Conservation (phyloP, 164 flowering plant genomes). For the Macadamia integrifolia region DNA sequence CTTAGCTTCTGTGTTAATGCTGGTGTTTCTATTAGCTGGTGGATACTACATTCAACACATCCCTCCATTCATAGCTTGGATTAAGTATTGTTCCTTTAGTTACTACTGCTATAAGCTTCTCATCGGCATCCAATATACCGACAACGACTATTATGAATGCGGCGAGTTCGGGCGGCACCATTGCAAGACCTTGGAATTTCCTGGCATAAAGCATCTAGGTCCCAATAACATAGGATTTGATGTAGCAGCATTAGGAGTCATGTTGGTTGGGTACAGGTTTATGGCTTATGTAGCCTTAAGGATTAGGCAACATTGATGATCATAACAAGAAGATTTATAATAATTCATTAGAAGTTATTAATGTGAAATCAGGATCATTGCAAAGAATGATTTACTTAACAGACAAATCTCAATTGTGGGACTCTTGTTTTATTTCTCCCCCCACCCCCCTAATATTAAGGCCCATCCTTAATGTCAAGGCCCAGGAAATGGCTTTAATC, state of each 20-base stretch:
- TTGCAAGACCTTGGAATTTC: constrained; percentile 59
- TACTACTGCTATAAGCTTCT: constrained; percentile 87
- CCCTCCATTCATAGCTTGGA: constrained; percentile 68
- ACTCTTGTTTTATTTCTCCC: too few relatives aligned
- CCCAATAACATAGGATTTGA: constrained; percentile 36
- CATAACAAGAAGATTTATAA: background rate
- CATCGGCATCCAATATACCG: constrained; percentile 64
- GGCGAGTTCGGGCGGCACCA: constrained; percentile 24
- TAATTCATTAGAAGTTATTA: too few relatives aligned
- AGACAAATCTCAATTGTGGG: too few relatives aligned
- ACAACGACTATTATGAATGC: constrained; percentile 54
- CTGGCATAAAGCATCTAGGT: constrained; percentile 49
- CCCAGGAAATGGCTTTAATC: too few relatives aligned
- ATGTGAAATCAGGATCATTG: too few relatives aligned
- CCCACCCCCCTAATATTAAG: too few relatives aligned
- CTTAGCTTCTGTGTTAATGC: constrained; percentile 77
- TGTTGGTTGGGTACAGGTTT: constrained; percentile 76
- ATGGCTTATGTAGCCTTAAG: constrained; percentile 75
- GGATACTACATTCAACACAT: constrained; percentile 93
- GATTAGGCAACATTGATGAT: constrained; percentile 34
- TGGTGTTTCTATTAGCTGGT: constrained; percentile 68
- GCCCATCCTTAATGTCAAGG: too few relatives aligned
- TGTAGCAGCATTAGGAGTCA: constrained; percentile 58
- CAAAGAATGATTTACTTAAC: too few relatives aligned
- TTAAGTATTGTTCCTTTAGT: constrained; percentile 74